Evolutionary conservation across 805 yeast genomes (phyloP), one percentile per base, ranked within the genome.

Genomic region (Starmerella sirachaensis): DNA sequence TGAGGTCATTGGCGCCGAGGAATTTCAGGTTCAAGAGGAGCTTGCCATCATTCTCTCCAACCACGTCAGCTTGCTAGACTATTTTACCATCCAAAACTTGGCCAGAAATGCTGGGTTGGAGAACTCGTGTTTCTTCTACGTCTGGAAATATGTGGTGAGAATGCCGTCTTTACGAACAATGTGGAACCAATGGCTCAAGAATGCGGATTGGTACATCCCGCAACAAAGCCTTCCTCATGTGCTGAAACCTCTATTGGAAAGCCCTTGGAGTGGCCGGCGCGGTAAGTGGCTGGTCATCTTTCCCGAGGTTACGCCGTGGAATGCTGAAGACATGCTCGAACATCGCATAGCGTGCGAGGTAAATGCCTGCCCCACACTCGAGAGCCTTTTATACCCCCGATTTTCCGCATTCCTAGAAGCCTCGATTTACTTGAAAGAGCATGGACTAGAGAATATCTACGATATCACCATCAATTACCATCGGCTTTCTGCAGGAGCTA

Each of bases 331-430:
- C 47, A 28, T 62, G 31, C 46, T 55, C 50, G 35, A 68, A 28
- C 93, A 84, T 43, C 62, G 66, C 27, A 64, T 67, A 21, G 65
- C 74, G 43, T 66, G 76, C 32, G 68, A 68, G 28, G 66, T 68
- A 40, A 73, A 68, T 49, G 78, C 68, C 38, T 61, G 79, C n/a
- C 82, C 88, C 0, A 58, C 56, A 12, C 65, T 79, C 14, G 56
- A 68, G 9, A 66, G 80, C 45, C 59, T 82, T 6, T 59, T 86
- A 19, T 85, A 85, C 50, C 96, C 96, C 3, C 63, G 96, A 37
- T 84, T 72, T 40, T 35, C 45, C 18, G 48, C 57, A 1, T 52
- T 58, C 28, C 43, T 46, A 5, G 59, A 55, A 26, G 36, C 52
- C 8, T 40, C 52, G 9, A 40, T 44, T 12, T 42, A 47, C 17